phyloP scores from a whole-genome alignment of 2,329 filamentous ascomycete genomes.

The Hirsutella minnesotensis region DNA sequence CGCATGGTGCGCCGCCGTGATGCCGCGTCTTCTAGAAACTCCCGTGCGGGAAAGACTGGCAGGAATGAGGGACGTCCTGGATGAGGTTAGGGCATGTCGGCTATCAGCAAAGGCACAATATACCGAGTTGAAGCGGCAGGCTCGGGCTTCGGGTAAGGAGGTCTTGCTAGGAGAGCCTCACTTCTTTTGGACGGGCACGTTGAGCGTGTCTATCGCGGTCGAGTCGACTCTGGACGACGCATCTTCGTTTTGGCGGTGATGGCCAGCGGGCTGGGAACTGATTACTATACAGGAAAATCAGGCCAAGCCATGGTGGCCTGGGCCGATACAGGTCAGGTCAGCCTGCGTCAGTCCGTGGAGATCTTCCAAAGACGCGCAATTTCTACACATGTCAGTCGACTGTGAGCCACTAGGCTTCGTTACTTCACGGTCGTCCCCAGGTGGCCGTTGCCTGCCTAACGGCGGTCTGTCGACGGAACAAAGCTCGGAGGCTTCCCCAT shows the following conservation, averaged over 20 bases:
- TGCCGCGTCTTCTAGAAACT: conserved; percentile 17
- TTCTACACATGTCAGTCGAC: too few species aligned
- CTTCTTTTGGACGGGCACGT: conserved; percentile 26
- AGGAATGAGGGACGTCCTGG: conserved; percentile 31
- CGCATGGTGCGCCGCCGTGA: conserved; percentile 39
- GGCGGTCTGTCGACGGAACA: too few species aligned
- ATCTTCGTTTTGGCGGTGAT: background rate
- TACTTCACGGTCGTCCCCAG: too few species aligned
- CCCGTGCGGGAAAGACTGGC: conserved; percentile 19
- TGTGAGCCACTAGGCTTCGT: too few species aligned
- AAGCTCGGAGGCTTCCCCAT: too few species aligned
- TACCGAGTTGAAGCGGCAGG: conserved; percentile 6
- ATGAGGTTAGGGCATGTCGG: conserved; percentile 28
- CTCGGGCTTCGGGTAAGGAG: conserved; percentile 3
- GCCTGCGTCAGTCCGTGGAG: too few species aligned
- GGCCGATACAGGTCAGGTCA: too few species aligned
- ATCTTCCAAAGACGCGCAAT: too few species aligned
- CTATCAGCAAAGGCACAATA: conserved; percentile 18
- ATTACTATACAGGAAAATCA: too few species aligned
- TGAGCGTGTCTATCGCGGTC: background rate
- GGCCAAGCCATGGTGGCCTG: too few species aligned
- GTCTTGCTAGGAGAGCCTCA: conserved; percentile 14
- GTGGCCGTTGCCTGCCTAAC: too few species aligned
- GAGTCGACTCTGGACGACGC: background rate
- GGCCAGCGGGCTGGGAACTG: background rate